Base-by-base conservation (phyloP, 169 alveolate species). In the Eimeria necatrix region DNA sequence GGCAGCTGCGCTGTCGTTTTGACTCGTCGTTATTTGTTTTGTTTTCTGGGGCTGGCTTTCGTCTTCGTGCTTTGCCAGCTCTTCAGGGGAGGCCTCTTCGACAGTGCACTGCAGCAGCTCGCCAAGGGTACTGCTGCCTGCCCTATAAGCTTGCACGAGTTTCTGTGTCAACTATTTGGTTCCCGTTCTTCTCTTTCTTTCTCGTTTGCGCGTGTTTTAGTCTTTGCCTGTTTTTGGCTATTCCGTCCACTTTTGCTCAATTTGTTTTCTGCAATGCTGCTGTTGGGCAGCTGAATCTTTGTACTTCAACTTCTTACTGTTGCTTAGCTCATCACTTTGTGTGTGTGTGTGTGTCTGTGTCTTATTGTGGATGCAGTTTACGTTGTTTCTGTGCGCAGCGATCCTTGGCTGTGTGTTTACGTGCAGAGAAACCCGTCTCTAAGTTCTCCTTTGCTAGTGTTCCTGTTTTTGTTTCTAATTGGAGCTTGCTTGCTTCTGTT, bases 1-100 rank as follows among this genome's bases (percentile, higher is more conserved):
- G 94, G 94, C n/a, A 89, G 88, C 71, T 89, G 94, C n/a, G 94
- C 94, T 20, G 87, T 89, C n/a, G 88, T 89, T 4, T 76, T 89
- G 10, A 68, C 94, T 0, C 52, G 88, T 9, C 87, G 87, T 6
- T 89, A 89, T 32, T 53, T 89, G 18, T 64, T 89, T 9, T 80
- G 78, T 5, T 71, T 71, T 76, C 24, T 32, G 9, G 86, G 49
- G 3, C 52, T 89, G 24, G 32, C 53, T 9, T 24, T 73, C 10
- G 74, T 89, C 56, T 46, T 89, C 24, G 73, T 89, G 22, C 88
- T 89, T 22, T 89, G 78, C 51, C 80, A 89, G 78, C 41, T 89
- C 60, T 73, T 89, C 51, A 53, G 94, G 20, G 94, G 86, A 2
- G 94, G 94, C 48, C 60, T 78, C 56, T 80, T 89, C 59, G 94